Evolutionary conservation across 1,139 yeast species (phyloP), one percentile per base, ranked within the genome.

Genomic region (Saccharomyces hybrid): DNA sequence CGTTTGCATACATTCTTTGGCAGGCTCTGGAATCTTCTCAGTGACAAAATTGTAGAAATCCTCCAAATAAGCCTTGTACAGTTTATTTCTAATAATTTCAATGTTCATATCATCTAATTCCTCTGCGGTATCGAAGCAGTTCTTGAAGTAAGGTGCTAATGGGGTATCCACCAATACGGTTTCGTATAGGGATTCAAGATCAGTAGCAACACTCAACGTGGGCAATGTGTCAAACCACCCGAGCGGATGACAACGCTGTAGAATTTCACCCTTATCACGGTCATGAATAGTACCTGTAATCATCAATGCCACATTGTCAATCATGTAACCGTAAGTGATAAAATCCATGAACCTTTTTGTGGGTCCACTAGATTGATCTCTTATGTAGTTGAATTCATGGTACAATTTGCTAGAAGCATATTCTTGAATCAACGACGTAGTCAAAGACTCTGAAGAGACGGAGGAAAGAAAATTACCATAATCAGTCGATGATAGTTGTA

Each of bases 201-300:
- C 98, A 2, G 97, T 89, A 48, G 98, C 97, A 53, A 91, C 95
- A 8, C 95, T 83, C 59, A 95, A 78, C 0, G 99, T 93, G 30
- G 99, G 99, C 63, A 95, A 80, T 3, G 98, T 93, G 65, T 93
- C 99, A 69, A 95, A 95, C 97, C 97, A 90, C 48, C 99, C 99
- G 62, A 95, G 77, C 1, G 99, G 99, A 69, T 93, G 96, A 70
- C 97, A 89, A 69, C 97, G 84, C 57, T 83, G 82, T 66, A 93
- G 78, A 56, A 93, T 85, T 66, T 93, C 99, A 50, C 83, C 75
- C 68, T 88, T 82, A 71, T 95, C 97, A 67, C 98, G 82, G 67
- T 91, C 96, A 69, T 95, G 99, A 59, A 93, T 81, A 0, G 99
- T 90, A 41, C 99, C 99, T 1, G 98, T 91, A 66, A 95, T 91